Conservation (phyloP, 345 rosid genomes). For the Raphanus sativus region DNA sequence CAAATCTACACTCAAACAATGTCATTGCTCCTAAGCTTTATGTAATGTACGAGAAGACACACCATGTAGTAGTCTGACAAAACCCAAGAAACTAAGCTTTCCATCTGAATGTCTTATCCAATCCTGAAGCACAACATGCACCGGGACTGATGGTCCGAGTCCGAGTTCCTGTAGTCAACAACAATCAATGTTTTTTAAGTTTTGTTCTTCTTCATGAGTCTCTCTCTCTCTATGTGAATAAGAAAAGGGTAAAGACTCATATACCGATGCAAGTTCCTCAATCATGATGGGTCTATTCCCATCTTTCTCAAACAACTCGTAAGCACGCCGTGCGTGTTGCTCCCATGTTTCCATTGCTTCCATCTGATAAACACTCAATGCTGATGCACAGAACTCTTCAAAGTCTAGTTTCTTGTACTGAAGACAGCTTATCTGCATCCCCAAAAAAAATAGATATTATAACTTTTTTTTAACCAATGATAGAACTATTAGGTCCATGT, state of each 20-base stretch:
- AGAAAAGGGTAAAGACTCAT: slow-evolving; percentile 8
- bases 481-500: not conserved
- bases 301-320: slow-evolving; percentile 83
- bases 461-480: not conserved
- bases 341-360: slow-evolving; percentile 92
- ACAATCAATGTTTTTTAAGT: not conserved
- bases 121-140: slow-evolving; percentile 85
- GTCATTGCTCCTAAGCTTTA: slow-evolving; percentile 52
- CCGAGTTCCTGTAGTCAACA: slow-evolving; percentile 68
- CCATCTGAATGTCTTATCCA: slow-evolving; percentile 93
- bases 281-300: slow-evolving; percentile 89
- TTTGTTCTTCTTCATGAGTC: slow-evolving; percentile 7
- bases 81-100: slow-evolving; percentile 87
- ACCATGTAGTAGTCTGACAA: slow-evolving; percentile 83
- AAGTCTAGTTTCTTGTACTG: slow-evolving; percentile 82
- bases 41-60: slow-evolving; percentile 76
- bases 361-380: slow-evolving; percentile 84
- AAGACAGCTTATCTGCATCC: slow-evolving; percentile 67
- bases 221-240: not conserved
- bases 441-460: not conserved
- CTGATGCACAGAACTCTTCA: slow-evolving; percentile 90
- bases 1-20: slow-evolving; percentile 25
- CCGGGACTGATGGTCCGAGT: slow-evolving; percentile 81
- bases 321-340: slow-evolving; percentile 78
- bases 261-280: slow-evolving; percentile 93